A percentile compares a stretch with the other conserved stretches of the same genome.
phyloP scores from a whole-genome alignment of 345 rosid genomes.

The Eucalyptus marginata region DNA sequence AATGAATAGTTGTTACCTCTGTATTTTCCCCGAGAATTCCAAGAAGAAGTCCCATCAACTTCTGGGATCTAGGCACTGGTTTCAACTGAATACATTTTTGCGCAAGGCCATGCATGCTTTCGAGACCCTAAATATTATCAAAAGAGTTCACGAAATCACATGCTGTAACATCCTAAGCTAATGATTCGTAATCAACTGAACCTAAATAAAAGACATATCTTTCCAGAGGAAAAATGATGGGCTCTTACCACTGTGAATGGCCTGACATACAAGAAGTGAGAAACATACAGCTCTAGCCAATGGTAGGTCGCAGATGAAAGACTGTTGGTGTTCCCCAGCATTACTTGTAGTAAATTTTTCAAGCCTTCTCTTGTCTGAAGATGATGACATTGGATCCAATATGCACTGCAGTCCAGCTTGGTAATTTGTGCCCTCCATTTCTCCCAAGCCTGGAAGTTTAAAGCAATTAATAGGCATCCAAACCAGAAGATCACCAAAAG shows the following conservation, averaged over 20 bases:
- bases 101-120: constrained; percentile 80
- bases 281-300: constrained; percentile 77
- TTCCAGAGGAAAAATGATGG: neutral
- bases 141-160: neutral
- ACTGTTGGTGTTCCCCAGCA: constrained; percentile 62
- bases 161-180: neutral
- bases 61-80: constrained; percentile 48
- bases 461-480: neutral
- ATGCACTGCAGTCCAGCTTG: constrained; percentile 77
- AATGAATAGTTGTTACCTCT: constrained; percentile 36
- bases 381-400: constrained; percentile 86
- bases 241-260: constrained; percentile 71
- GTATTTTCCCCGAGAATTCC: constrained; percentile 88
- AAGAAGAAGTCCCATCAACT: constrained; percentile 51
- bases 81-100: constrained; percentile 78
- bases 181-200: neutral
- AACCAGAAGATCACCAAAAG: neutral
- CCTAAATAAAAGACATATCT: neutral
- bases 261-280: constrained; percentile 71
- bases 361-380: constrained; percentile 74
- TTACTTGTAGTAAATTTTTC: constrained; percentile 75
- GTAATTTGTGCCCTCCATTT: constrained; percentile 84
- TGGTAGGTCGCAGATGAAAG: constrained; percentile 51
- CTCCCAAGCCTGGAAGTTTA: constrained; percentile 70
- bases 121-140: constrained; percentile 56